Conservation (phyloP, 2,329 filamentous ascomycete species). For the Sarocladium brachiariae region DNA sequence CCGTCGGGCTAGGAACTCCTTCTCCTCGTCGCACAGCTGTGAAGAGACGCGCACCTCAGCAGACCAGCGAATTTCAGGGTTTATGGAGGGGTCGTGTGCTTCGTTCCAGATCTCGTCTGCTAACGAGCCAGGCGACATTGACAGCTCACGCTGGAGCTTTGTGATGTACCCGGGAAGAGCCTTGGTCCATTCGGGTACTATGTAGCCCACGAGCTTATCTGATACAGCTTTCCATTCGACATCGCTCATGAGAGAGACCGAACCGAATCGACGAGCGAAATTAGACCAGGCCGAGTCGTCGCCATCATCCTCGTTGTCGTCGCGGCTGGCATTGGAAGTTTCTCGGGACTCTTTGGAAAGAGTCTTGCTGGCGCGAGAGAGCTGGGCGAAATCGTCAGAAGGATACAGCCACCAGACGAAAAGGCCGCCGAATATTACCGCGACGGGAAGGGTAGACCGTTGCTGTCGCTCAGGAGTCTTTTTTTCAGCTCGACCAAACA, state of each 20-base stretch:
- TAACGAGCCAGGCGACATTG: slow-evolving; percentile 78
- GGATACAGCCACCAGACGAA: slow-evolving; percentile 38
- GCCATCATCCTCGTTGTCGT: slow-evolving; percentile 17
- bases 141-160: slow-evolving; percentile 83
- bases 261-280: slow-evolving; percentile 41
- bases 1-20: slow-evolving; percentile 63
- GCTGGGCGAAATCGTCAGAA: slow-evolving; percentile 33
- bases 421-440: slow-evolving; percentile 28
- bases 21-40: slow-evolving; percentile 77
- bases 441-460: slow-evolving; percentile 21
- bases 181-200: slow-evolving; percentile 79
- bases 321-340: slow-evolving; percentile 12
- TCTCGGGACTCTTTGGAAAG: background rate
- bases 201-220: slow-evolving; percentile 58
- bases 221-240: slow-evolving; percentile 49
- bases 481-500: background rate
- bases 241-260: slow-evolving; percentile 47
- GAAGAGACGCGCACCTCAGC: slow-evolving; percentile 76
- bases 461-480: background rate
- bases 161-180: slow-evolving; percentile 66
- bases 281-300: slow-evolving; percentile 39
- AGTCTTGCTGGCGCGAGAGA: slow-evolving; percentile 18
- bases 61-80: slow-evolving; percentile 81
- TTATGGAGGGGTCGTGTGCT: slow-evolving; percentile 72
- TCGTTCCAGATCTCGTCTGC: slow-evolving; percentile 92